These are phyloP conservation scores for Fusarium pseudonygamai DNA, from an alignment of 2,329 filamentous ascomycete species.

Conservation along the genomic window DNA sequence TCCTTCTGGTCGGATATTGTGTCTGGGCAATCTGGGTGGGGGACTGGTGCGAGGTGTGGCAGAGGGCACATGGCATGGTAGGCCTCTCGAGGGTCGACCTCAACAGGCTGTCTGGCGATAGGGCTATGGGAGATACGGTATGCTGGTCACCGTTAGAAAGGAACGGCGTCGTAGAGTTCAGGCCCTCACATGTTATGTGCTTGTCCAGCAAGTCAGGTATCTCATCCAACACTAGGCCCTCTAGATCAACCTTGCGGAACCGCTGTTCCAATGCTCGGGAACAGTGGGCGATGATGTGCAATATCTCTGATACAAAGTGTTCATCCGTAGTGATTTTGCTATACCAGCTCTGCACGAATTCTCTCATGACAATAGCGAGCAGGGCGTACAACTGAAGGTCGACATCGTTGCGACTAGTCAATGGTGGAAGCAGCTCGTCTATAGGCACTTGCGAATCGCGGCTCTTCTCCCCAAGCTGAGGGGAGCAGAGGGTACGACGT, in stretches of 20 bases:
- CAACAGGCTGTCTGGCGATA: slow-evolving; percentile 66
- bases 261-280: slow-evolving; percentile 89
- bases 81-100: slow-evolving; percentile 70
- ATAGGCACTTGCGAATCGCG: slow-evolving; percentile 64
- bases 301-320: slow-evolving; percentile 84
- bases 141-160: slow-evolving; percentile 59
- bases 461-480: slow-evolving; percentile 69
- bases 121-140: slow-evolving; percentile 75
- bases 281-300: slow-evolving; percentile 92
- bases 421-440: slow-evolving; percentile 84
- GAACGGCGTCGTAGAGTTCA: not conserved
- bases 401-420: slow-evolving; percentile 94
- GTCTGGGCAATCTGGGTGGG: slow-evolving; percentile 61
- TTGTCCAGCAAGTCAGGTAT: slow-evolving; percentile 81
- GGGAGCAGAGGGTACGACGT: slow-evolving; percentile 84
- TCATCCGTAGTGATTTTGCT: slow-evolving; percentile 90
- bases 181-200: slow-evolving; percentile 77
- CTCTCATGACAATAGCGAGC: slow-evolving; percentile 86
- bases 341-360: slow-evolving; percentile 96
- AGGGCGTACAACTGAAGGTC: slow-evolving; percentile 94
- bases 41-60: slow-evolving; percentile 82
- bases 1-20: slow-evolving; percentile 70
- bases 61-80: slow-evolving; percentile 89
- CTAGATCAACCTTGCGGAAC: slow-evolving; percentile 82
- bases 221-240: slow-evolving; percentile 86